Evolutionary conservation across 495 filamentous ascomycete genomes (phyloP), one percentile per base, ranked within the genome.

Genomic region (Penicillium daleae): DNA sequence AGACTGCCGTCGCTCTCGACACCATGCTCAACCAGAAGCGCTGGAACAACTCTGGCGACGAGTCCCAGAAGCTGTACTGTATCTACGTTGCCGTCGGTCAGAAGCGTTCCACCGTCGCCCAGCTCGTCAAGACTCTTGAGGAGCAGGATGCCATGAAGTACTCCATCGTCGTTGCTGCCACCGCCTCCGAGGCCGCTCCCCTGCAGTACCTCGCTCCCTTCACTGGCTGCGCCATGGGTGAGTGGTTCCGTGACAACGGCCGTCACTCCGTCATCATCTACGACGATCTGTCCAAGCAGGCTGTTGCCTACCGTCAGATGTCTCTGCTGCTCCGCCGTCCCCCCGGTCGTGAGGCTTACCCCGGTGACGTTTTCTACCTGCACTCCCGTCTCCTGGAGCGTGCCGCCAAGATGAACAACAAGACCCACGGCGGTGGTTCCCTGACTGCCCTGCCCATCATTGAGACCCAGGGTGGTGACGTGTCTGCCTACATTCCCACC

Each of bases 121-220:
- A 99, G 86, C 87, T 99, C 73, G 95, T 99, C 83, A 92, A 98
- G 88, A 98, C 95, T 65, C 90, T 99, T 63, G 96, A 98, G 86
- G 94, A 99, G 89, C 97, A 99, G 79, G 93, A 98, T 68, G 91
- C 96, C 75, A 96, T 99, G 93, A 97, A 98, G 85, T 99, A 99
- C 90, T 89, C 86, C 65, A 87, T 97, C 65, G 78, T 99, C 68
- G 92, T 98, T 68, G 95, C 95, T 73, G 95, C 95, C 71, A 99
- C 96, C 67, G 95, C 95, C 71, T 99, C 95, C 50, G 95, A 99
- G 85, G 95, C 95, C 73, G 93, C 90, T 66, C 92, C 93, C 63
- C 84, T 92, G 70, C 92, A 97, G 83, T 98, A 97, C 79, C 86
- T 98, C 67, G 93, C 93, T 73, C 95, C 95, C 68, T 98, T 97